Conservation (phyloP, 176 grass and related monocot genomes). For the Aegilops longissima region DNA sequence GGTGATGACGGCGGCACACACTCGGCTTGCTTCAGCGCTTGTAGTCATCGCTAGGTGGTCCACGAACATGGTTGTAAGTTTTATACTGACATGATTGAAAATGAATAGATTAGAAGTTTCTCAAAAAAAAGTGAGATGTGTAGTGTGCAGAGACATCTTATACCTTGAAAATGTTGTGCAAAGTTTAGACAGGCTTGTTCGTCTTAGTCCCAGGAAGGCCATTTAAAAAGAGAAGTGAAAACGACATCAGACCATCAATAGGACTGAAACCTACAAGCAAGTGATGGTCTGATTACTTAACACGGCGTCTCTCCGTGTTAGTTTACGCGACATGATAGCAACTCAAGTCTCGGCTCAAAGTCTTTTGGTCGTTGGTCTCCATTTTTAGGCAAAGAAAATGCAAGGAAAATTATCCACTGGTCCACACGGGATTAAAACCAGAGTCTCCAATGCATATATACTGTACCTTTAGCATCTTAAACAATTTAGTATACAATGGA, state of each 20-base stretch:
- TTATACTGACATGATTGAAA: too few relatives aligned
- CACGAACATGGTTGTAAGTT: too few relatives aligned
- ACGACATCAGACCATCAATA: not conserved
- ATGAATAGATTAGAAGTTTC: too few relatives aligned
- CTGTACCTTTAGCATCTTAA: not conserved
- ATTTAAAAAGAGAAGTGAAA: not conserved
- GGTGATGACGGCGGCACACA: too few relatives aligned
- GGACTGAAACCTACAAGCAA: not conserved
- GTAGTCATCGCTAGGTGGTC: too few relatives aligned
- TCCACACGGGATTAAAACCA: not conserved
- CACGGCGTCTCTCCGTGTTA: not conserved
- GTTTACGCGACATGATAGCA: not conserved
- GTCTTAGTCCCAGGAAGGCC: too few relatives aligned
- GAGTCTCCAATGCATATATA: not conserved
- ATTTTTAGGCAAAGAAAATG: not conserved
- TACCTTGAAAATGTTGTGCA: too few relatives aligned
- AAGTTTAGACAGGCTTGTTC: too few relatives aligned
- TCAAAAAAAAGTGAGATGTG: too few relatives aligned
- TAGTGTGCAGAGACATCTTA: too few relatives aligned
- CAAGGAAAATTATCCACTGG: not conserved
- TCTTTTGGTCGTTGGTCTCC: not conserved
- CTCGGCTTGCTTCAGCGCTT: too few relatives aligned
- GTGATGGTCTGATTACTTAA: not conserved
- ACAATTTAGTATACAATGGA: not conserved
- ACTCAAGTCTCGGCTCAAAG: not conserved